Conservation (phyloP, 495 filamentous ascomycete genomes). For the Letharia lupina region DNA sequence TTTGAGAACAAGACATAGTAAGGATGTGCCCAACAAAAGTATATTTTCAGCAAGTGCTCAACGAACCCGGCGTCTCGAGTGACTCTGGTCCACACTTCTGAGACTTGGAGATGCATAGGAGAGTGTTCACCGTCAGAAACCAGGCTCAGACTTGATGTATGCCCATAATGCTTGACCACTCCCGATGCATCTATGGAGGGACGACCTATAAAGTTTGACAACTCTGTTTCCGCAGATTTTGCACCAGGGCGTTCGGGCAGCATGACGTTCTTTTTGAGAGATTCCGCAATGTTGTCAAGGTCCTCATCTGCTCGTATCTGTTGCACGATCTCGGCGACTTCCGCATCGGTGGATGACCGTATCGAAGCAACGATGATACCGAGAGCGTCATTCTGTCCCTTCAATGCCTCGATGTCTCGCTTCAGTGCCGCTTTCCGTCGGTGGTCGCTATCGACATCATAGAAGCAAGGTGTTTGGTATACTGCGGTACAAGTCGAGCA, state of each 20-base stretch:
- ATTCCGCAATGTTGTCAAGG: constrained; percentile 32
- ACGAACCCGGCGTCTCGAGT: constrained; percentile 5
- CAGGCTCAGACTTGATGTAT: constrained; percentile 16
- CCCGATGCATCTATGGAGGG: constrained; percentile 4
- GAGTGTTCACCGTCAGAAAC: constrained; percentile 1
- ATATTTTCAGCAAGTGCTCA: constrained; percentile 38
- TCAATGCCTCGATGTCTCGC: constrained; percentile 31
- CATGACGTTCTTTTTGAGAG: constrained; percentile 29
- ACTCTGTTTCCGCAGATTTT: constrained; percentile 29
- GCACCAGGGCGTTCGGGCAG: constrained; percentile 21
- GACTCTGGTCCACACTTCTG: constrained; percentile 15
- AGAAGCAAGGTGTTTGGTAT: constrained; percentile 40
- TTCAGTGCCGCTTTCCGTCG: constrained; percentile 37
- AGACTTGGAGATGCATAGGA: constrained; percentile 3
- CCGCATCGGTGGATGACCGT: constrained; percentile 35
- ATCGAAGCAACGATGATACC: constrained; percentile 36
- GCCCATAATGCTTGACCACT: constrained; percentile 12
- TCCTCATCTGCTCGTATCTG: constrained; percentile 33
- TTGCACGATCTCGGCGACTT: constrained; percentile 37
- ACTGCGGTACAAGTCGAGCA: constrained; percentile 45
- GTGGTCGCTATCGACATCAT: constrained; percentile 41
- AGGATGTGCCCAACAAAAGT: constrained; percentile 78
- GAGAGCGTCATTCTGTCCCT: constrained; percentile 32
- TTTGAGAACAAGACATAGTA: constrained; percentile 64
- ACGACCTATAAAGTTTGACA: constrained; percentile 29